Base-by-base conservation (phyloP, 1,284 basidiomycete genomes). In the Apiotrichum laibachii region DNA sequence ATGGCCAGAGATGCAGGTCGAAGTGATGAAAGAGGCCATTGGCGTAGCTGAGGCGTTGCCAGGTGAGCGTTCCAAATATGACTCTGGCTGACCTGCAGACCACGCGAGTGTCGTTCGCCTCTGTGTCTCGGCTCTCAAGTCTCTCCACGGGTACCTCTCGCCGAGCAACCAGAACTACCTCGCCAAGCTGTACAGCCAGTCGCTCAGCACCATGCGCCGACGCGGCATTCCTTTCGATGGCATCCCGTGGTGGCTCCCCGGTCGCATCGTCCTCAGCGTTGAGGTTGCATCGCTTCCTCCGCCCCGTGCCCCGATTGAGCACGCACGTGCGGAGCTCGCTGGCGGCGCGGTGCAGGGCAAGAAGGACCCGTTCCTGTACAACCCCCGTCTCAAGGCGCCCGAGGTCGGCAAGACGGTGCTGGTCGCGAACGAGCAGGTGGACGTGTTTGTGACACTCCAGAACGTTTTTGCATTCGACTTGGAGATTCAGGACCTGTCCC, bases 391-490 rank as follows among this genome's bases (percentile, higher is more conserved):
- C 42, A 87, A 76, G 54, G 67, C 84, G 67, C 77, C 82, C 3
- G 75, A 80, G 45, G 77, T 79, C 44, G 81, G 80, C 37, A 85
- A 87, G 81, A 81, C 82, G 1, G 72, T 88, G 11, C 82, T 93
- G 5, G 88, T 95, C 2, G 88, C 90, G 71, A 88, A 88, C 63
- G 95, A 99, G 75, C 75, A 79, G 5, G 80, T 92, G 19, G 90
- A 95, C 66, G 84, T 97, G 63, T 82, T 87, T 33, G 82, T 97
- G 34, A 88, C 88, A 12, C 78, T 99, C n/a, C 84, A 86, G 60
- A 99, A 99, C 72, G 90, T 92, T 0, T 95, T 89, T 70, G 84
- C 89, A 1, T 92, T 98, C 73, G 90, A 93, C 60, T 81, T 99
- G 12, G 91, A 96, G 61, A 76, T 98, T 31, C 85, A 90, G 61